These are phyloP conservation scores for Crotalaria pallida DNA, from an alignment of 306 rosid genomes.

Conservation along the genomic window DNA sequence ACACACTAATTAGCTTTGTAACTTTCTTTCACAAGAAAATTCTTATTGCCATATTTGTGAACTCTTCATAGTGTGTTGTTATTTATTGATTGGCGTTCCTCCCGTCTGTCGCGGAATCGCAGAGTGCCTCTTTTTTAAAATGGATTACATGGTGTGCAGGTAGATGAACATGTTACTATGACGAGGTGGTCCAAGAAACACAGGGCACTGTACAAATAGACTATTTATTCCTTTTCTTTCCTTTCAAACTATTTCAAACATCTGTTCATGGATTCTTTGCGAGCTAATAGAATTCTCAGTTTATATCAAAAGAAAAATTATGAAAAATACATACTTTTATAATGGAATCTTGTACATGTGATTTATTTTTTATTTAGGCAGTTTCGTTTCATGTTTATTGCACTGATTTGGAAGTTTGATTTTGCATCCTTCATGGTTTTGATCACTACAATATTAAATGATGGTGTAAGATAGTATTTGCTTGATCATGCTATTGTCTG, in stretches of 20 bases:
- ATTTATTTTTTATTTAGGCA: conserved; percentile 28
- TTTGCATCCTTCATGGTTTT: conserved; percentile 97
- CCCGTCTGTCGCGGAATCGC: no score
- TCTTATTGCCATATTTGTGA: no score
- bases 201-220: no score
- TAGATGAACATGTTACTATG: no score
- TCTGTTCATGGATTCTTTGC: background rate
- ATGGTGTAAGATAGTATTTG: no score
- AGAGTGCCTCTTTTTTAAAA: no score
- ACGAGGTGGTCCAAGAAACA: no score
- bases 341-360: background rate
- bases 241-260: conserved; percentile 9
- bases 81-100: no score
- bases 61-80: no score
- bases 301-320: background rate
- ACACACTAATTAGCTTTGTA: no score
- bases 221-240: background rate
- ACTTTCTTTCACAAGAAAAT: no score
- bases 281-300: background rate
- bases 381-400: conserved; percentile 93
- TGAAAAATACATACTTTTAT: background rate
- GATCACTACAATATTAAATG: conserved; percentile 81
- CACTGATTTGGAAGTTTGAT: conserved; percentile 89
- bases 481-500: background rate
- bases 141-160: no score